Base-by-base conservation (phyloP, 495 filamentous ascomycete species). In the Xylaria grammica region DNA sequence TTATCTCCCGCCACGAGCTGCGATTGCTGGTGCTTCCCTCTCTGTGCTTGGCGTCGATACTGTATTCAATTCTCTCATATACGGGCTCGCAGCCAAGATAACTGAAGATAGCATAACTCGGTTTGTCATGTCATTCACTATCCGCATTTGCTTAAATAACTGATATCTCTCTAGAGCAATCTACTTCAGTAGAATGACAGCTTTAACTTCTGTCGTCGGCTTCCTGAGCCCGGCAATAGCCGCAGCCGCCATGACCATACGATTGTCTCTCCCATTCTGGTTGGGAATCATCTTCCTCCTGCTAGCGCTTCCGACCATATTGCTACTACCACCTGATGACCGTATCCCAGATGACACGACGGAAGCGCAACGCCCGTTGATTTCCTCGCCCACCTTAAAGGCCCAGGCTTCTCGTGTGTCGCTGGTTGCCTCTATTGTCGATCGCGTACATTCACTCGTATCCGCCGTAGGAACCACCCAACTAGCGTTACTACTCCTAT, bases 61-160 rank as follows among this genome's bases (percentile, higher is more conserved):
- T 40, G 77, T 82, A 24, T 77, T 82, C 62, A 82, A 81, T 60
- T 80, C 78, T 22, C 76, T 82, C 48, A 65, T 78, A 8, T 82
- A 82, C 45, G 68, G 77, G 4, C 70, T 81, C 7, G 78, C 78
- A 7, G 75, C 79, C 38, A 65, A 72, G 5, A 60, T 77, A 62
- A 75, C 78, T 11, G 76, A 78, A 6, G 77, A 80, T 50, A 64
- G 69, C 50, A 69, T 76, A 45, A 67, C 75, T 7, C 71, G 79
- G 79, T 81, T 66, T 10, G 71, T 52, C 15, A 54, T 22, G 64
- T 66, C 26, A 68, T 53, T 0, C 22, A 29, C 48, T 26, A 53
- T 32, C 38, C 15, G 4, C 7, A 7, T 54, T 36, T 36, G 29
- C 22, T 46, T 46, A n/a, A n/a, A n/a, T n/a, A n/a, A 50, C 51